Base-by-base conservation (phyloP, 176 grass and related monocot species). In the Calamus simplicifolius region DNA sequence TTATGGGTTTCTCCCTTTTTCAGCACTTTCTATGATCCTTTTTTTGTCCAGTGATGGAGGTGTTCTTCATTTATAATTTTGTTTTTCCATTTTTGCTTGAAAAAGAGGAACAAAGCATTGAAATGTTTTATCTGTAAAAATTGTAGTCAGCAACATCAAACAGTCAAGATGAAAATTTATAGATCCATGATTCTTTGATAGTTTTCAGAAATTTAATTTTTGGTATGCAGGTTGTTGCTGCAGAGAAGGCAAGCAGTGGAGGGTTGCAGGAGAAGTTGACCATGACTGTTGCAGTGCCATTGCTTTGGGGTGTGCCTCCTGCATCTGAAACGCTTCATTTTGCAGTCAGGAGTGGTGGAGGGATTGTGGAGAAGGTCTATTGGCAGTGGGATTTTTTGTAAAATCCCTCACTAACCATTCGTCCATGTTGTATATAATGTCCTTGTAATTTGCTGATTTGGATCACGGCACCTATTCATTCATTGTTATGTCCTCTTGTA, bases 341-440 rank as follows among this genome's bases (percentile, higher is more conserved):
- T 48, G 93, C 93, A 0, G 93, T 97, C 14, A 65, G 93, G 17
- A 97, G 74, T 27, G 93, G 93, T 14, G 93, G 93, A 12, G 93
- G 93, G 17, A 97, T 97, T 3, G 87, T 97, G 0, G 93, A 97
- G 43, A 97, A 97, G 87, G 86, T 97, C 19, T 97, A 91, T 58
- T 97, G 93, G 93, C 93, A 97, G 59, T 97, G 87, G 93, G 84
- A 91, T 75, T 78, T 97, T 8, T 74, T 97, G 69, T 91, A 85
- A 75, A 72, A 3, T 69, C 75, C 29, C 29, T 53, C 63, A 65
- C 21, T 43, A 16, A 29, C 49, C 26, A 67, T 66, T 49, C 66
- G 56, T 66, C 18, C 2, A 50, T 18, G 23, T 4, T 89, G 85
- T 89, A 81, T 58, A 86, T 86, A 81, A 18, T n/a, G 71, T 53